Conservation (phyloP, 148 eudicot species). For the Simmondsia chinensis region DNA sequence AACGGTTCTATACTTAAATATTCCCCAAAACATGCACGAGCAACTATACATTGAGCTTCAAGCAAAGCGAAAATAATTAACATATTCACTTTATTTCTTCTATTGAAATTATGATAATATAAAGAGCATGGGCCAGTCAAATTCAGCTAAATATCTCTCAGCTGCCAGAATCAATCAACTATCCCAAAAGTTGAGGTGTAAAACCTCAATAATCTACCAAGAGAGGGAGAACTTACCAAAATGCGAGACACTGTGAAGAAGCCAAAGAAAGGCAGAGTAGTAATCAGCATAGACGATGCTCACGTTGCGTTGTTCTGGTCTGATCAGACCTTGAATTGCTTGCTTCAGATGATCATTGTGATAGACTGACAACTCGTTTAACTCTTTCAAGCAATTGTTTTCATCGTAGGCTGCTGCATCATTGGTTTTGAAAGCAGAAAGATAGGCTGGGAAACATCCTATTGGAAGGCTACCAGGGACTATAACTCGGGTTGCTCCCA, state of each 20-base stretch:
- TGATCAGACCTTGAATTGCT: slow-evolving; percentile 6
- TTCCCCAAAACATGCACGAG: too few species aligned
- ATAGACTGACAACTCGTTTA: slow-evolving; percentile 16
- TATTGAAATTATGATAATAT: not conserved
- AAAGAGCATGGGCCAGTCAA: too few species aligned
- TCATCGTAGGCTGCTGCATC: slow-evolving; percentile 5
- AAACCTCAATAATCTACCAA: not conserved
- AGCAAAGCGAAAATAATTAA: too few species aligned
- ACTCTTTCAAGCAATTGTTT: not conserved
- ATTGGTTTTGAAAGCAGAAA: slow-evolving; percentile 3
- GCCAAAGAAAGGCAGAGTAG: slow-evolving; percentile 12
- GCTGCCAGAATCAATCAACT: not conserved
- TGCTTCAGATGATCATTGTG: slow-evolving; percentile 15
- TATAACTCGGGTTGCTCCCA: slow-evolving; percentile 15
- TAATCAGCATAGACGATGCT: slow-evolving; percentile 25
- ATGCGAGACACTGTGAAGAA: slow-evolving; percentile 6
- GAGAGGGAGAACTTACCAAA: not conserved
- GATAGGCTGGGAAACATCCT: slow-evolving; percentile 18
- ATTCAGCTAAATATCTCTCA: not conserved
- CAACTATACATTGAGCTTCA: too few species aligned
- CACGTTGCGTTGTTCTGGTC: slow-evolving; percentile 6
- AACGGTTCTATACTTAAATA: too few species aligned
- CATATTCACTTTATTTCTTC: too few species aligned
- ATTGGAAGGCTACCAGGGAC: slow-evolving; percentile 23
- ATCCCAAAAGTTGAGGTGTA: not conserved